A percentile compares a stretch with the other conserved stretches of the same genome.
Conservation (phyloP, 495 filamentous ascomycete genomes). For the Evernia prunastri region DNA sequence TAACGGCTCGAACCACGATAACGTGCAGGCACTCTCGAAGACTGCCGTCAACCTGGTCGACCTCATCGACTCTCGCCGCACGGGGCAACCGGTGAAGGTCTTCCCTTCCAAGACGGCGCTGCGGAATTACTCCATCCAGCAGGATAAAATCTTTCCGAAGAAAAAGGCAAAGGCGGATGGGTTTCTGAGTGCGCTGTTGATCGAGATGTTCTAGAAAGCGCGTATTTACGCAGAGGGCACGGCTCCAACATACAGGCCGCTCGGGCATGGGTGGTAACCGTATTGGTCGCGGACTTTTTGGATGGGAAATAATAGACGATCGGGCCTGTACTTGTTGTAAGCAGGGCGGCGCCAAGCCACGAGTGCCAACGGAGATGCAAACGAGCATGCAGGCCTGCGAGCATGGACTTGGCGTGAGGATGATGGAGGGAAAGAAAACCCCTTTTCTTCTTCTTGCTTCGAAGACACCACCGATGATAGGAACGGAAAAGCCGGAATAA, state of each 20-base stretch:
- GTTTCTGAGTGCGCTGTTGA: not conserved
- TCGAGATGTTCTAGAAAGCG: not conserved
- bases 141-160: not conserved
- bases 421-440: not conserved
- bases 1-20: not conserved
- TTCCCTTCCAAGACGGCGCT: not conserved
- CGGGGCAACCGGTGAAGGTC: not conserved
- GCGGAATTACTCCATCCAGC: not conserved
- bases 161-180: not conserved
- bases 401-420: not conserved
- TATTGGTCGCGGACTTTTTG: not conserved
- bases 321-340: too few species aligned
- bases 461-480: too few species aligned
- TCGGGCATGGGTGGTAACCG: not conserved
- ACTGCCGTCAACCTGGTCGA: not conserved
- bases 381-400: not conserved
- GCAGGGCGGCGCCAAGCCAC: too few species aligned
- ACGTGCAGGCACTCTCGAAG: not conserved
- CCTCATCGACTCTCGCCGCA: not conserved
- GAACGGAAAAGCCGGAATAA: too few species aligned
- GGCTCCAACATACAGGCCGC: not conserved
- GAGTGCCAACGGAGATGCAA: not conserved
- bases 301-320: not conserved
- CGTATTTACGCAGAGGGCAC: not conserved
- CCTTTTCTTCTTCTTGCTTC: too few species aligned